phyloP scores from a whole-genome alignment of 148 eudicot species.

The Nyssa sinensis region DNA sequence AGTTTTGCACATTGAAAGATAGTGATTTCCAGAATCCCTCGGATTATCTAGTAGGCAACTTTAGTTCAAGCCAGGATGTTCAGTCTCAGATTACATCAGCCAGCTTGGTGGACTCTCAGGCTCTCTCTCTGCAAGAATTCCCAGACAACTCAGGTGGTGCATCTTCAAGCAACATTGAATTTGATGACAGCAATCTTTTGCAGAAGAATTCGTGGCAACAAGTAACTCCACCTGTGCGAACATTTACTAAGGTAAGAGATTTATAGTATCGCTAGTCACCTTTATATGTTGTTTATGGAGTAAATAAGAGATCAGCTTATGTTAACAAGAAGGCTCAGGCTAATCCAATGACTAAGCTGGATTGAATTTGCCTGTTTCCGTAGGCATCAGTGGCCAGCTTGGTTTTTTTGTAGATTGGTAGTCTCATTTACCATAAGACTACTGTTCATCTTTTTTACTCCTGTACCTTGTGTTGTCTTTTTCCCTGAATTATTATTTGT shows the following conservation, averaged over 20 bases:
- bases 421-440: too few relatives aligned
- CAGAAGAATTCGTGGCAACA: constrained; percentile 75
- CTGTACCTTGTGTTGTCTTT: neutral
- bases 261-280: too few relatives aligned
- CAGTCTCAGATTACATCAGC: constrained; percentile 86
- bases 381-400: neutral
- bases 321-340: neutral
- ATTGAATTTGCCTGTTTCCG: neutral
- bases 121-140: constrained; percentile 66
- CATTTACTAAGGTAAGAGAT: constrained; percentile 72
- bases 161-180: constrained; percentile 79
- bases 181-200: constrained; percentile 67
- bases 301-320: neutral
- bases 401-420: neutral
- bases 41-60: constrained; percentile 60
- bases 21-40: constrained; percentile 62
- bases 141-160: constrained; percentile 85
- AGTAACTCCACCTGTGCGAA: constrained; percentile 71
- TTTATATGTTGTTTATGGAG: neutral
- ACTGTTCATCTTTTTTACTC: neutral
- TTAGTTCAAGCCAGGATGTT: constrained; percentile 74
- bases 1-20: constrained; percentile 53
- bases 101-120: constrained; percentile 76
- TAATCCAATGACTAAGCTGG: neutral
- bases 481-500: too few relatives aligned